Evolutionary conservation across 169 alveolate genomes (phyloP), one percentile per base, ranked within the genome.

Genomic region (Toxoplasma gondii): DNA sequence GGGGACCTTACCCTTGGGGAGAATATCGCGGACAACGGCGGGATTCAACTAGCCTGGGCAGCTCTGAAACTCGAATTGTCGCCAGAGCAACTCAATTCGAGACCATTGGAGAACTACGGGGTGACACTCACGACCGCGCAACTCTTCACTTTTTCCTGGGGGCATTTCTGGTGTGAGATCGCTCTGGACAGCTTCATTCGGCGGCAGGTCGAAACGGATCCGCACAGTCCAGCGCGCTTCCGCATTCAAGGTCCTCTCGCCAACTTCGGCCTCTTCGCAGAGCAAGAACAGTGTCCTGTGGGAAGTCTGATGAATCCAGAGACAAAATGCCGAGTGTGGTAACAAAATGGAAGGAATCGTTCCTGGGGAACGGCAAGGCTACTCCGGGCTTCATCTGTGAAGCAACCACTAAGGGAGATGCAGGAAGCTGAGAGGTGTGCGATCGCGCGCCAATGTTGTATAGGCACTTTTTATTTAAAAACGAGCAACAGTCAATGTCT

Each of bases 1-100:
- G 86, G 86, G 19, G 86, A 78, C 86, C 22, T 78, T 17, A 78
- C 86, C 10, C 58, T 81, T 17, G 88, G 88, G 16, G 88, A 91
- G 64, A 91, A 91, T n/a, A 69, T 91, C 81, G 94, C 94, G 2
- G 94, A 91, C 88, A 91, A 91, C 36, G 94, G 88, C 81, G 94
- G 94, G 36, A 10, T 91, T n/a, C 80, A 49, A 41, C n/a, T 91
- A 74, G 94, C 88, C 45, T 90, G 88, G 86, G 67, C 19, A 36
- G 93, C 88, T 16, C 58, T 90, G 67, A 31, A 90, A 86, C 43
- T 43, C 29, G 88, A 43, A 31, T 54, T 90, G 70, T 43, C 88
- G 29, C 45, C 41, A 0, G 49, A 84, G 91, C 53, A 84, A 19
- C 91, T 84, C 4, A 9, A 2, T 7, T 10, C 69, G 31, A 5